Evolutionary conservation across 2,329 filamentous ascomycete species (phyloP).

Genomic region (Alternaria alternata): DNA sequence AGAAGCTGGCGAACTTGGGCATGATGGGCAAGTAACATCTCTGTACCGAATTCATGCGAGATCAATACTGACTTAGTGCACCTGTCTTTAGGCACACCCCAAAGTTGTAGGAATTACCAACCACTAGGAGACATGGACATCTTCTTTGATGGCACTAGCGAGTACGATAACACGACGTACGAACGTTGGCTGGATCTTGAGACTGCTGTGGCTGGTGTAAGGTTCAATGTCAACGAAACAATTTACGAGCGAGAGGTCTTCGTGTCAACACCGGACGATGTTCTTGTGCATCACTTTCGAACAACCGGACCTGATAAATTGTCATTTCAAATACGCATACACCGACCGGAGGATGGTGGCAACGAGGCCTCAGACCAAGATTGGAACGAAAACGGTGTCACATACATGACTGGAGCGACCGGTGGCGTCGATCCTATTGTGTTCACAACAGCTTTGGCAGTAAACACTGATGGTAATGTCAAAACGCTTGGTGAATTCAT

Average conservation of each 20-base stretch:
- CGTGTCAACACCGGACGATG: conserved; percentile 11
- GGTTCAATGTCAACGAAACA: conserved; percentile 4
- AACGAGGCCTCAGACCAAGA: conserved; percentile 12
- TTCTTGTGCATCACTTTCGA: conserved; percentile 19
- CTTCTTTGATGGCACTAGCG: conserved; percentile 6
- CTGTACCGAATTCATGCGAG: too few species aligned
- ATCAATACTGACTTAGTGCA: too few species aligned
- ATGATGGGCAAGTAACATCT: conserved; percentile 2
- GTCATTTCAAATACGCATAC: conserved; percentile 13
- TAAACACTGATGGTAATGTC: conserved; percentile 11
- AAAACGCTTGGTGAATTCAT: conserved; percentile 10
- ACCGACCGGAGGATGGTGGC: conserved; percentile 9
- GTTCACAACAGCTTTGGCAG: conserved; percentile 8
- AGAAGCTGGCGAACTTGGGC: conserved; percentile 14
- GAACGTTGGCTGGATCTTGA: conserved; percentile 9
- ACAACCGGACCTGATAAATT: conserved; percentile 3
- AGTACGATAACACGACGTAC: conserved; percentile 4
- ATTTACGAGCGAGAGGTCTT: conserved; percentile 13
- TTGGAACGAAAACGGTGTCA: conserved; percentile 5
- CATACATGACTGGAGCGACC: conserved; percentile 13
- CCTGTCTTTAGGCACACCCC: background rate
- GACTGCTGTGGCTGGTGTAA: background rate
- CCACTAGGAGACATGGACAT: conserved; percentile 12
- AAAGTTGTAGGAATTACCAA: conserved; percentile 8
- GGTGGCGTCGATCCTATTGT: conserved; percentile 8